These are phyloP conservation scores for Mallotus repandus DNA, from an alignment of 441 rosid genomes.

Conservation along the genomic window DNA sequence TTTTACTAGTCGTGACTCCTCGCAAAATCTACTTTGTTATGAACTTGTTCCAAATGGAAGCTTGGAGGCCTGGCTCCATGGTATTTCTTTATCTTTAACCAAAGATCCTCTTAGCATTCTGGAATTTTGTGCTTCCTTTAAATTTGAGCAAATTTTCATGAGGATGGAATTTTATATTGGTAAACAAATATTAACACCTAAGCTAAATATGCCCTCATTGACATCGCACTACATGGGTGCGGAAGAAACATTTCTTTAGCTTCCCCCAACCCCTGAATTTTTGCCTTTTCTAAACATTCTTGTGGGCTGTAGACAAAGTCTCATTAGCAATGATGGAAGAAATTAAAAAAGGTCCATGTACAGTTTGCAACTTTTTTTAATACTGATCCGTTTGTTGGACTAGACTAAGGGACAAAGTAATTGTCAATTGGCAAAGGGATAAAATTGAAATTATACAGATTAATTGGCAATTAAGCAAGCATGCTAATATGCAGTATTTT, in stretches of 20 bases:
- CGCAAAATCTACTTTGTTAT: slow-evolving; percentile 86
- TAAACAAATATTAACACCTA: not conserved
- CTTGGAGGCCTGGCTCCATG: slow-evolving; percentile 95
- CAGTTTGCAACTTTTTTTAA: not conserved
- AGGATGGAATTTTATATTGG: not conserved
- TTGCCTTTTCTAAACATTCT: not conserved
- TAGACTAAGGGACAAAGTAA: not conserved
- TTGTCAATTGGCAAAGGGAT: not conserved
- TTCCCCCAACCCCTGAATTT: not conserved
- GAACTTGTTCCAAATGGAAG: slow-evolving; percentile 98
- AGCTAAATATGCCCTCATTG: not conserved
- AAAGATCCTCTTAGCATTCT: slow-evolving; percentile 8
- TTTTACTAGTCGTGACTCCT: slow-evolving; percentile 77
- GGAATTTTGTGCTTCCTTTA: slow-evolving; percentile 7
- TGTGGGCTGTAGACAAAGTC: not conserved
- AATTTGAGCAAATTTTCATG: not conserved
- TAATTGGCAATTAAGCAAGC: not conserved
- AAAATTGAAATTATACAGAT: not conserved
- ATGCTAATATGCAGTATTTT: not conserved
- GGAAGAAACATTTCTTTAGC: slow-evolving; percentile 1
- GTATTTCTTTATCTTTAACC: slow-evolving; percentile 35
- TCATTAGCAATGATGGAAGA: not conserved
- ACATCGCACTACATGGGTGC: not conserved
- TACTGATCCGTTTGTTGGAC: not conserved
- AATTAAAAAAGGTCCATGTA: not conserved